Percentiles rank a stretch among this genome's conserved stretches.
phyloP scores from a whole-genome alignment of 2,329 filamentous ascomycete genomes.

The Plectosphaerella sp. region DNA sequence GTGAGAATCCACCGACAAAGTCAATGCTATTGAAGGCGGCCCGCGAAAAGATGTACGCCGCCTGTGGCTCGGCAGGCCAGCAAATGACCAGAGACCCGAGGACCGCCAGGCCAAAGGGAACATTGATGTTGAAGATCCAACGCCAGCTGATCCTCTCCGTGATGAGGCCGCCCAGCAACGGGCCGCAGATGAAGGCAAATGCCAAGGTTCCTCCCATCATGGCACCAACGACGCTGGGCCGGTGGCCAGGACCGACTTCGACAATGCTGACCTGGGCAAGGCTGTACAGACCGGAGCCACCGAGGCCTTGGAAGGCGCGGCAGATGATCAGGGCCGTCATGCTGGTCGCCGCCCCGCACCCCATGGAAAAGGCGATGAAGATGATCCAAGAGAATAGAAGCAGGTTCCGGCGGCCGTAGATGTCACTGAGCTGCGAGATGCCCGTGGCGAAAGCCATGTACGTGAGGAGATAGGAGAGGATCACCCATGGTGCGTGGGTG shows the following conservation, averaged over 20 bases:
- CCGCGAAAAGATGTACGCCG: slow-evolving; percentile 30
- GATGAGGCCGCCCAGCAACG: slow-evolving; percentile 53
- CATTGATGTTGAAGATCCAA: slow-evolving; percentile 60
- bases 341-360: slow-evolving; percentile 43
- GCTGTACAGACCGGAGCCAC: slow-evolving; percentile 58
- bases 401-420: slow-evolving; percentile 50
- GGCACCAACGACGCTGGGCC: slow-evolving; percentile 49
- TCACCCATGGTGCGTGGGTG: slow-evolving; percentile 48
- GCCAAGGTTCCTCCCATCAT: slow-evolving; percentile 52
- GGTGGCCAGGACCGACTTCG: slow-evolving; percentile 49
- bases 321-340: slow-evolving; percentile 53
- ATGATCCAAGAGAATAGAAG: slow-evolving; percentile 47
- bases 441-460: slow-evolving; percentile 56
- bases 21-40: slow-evolving; percentile 44
- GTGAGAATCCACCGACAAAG: slow-evolving; percentile 44
- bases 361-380: slow-evolving; percentile 51
- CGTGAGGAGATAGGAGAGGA: slow-evolving; percentile 51
- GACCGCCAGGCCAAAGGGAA: slow-evolving; percentile 43
- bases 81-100: slow-evolving; percentile 42
- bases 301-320: slow-evolving; percentile 55
- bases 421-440: slow-evolving; percentile 55
- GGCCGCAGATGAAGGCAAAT: slow-evolving; percentile 53
- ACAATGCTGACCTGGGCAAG: slow-evolving; percentile 53
- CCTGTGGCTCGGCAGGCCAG: slow-evolving; percentile 34
- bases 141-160: slow-evolving; percentile 50